phyloP scores from a whole-genome alignment of 306 rosid species.

The Rosa lucieae region DNA sequence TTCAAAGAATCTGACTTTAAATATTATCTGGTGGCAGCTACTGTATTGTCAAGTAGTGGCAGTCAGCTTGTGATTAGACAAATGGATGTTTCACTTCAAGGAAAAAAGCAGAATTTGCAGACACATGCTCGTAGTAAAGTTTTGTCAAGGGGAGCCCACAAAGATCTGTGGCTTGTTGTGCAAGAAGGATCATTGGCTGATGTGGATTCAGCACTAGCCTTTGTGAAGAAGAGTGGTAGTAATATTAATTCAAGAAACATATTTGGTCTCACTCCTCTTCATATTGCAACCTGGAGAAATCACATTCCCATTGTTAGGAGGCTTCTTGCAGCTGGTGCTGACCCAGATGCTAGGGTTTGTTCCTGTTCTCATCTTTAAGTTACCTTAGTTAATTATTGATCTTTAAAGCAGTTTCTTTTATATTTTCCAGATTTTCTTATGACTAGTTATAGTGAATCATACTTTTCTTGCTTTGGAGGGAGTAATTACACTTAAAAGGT shows the following conservation, averaged over 20 bases:
- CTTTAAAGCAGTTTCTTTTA: not conserved
- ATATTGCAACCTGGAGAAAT: conserved; percentile 92
- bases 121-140: conserved; percentile 50
- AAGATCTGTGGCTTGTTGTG: conserved; percentile 71
- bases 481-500: not conserved
- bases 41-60: conserved; percentile 14
- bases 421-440: not conserved
- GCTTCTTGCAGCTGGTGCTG: conserved; percentile 94
- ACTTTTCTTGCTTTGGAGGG: not conserved
- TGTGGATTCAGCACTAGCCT: conserved; percentile 64
- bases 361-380: conserved; percentile 14
- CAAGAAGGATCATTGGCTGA: conserved; percentile 74
- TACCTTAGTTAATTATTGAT: not conserved
- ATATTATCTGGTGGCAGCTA: conserved; percentile 14
- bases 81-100: conserved; percentile 65
- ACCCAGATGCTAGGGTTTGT: conserved; percentile 90
- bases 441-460: not conserved
- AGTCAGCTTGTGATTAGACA: conserved; percentile 13
- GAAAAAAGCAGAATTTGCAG: conserved; percentile 58
- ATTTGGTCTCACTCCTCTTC: conserved; percentile 86
- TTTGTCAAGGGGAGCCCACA: conserved; percentile 37
- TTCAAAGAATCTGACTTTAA: conserved; percentile 26
- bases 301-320: conserved; percentile 81
- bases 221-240: conserved; percentile 73
- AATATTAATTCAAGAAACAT: conserved; percentile 71